Evolutionary conservation across 2,329 filamentous ascomycete genomes (phyloP), one percentile per base, ranked within the genome.

Genomic region (Colletotrichum sp.): DNA sequence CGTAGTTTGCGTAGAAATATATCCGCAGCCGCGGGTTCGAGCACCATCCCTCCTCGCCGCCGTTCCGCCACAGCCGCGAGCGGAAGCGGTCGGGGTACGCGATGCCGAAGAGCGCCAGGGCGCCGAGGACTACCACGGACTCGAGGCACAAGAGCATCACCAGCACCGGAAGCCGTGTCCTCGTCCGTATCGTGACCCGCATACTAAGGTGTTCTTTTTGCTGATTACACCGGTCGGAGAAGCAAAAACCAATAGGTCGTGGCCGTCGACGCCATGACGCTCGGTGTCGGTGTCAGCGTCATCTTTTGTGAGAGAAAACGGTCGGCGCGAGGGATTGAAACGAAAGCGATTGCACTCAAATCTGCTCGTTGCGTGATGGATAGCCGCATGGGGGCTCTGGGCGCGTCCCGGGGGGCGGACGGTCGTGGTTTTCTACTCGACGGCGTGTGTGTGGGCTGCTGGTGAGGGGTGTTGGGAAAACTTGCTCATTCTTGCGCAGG

Each of bases 1-100:
- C 75, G 30, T 81, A 77, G 77, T 83, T 82, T 32, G 82, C 81
- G 21, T 82, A 82, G 65, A 77, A 82, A 72, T 82, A 83, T 7
- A 81, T 81, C 55, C 81, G 74, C 48, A 78, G 34, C 4, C 80
- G 80, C 5, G 81, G 82, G 43, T 82, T 81, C 43, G 81, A 83
- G 74, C 80, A 83, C 79, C 79, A 83, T 16, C 80, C 80, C n/a
- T 80, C 70, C 26, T 77, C 79, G 34, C 80, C 80, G 14, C 81
- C 81, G 30, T 82, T 80, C 24, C 79, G 78, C 80, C 81, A 82
- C 7, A 82, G 77, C 36, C 75, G 75, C 13, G 78, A 78, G 36
- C 81, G 77, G 59, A 80, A 80, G 10, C 73, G 68, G 6, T 78
- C 75, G 2, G 80, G 79, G 60, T 81, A 81, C 16, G 78, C 80